Base-by-base conservation (phyloP, 2,329 filamentous ascomycete genomes). In the Fusarium sp. region DNA sequence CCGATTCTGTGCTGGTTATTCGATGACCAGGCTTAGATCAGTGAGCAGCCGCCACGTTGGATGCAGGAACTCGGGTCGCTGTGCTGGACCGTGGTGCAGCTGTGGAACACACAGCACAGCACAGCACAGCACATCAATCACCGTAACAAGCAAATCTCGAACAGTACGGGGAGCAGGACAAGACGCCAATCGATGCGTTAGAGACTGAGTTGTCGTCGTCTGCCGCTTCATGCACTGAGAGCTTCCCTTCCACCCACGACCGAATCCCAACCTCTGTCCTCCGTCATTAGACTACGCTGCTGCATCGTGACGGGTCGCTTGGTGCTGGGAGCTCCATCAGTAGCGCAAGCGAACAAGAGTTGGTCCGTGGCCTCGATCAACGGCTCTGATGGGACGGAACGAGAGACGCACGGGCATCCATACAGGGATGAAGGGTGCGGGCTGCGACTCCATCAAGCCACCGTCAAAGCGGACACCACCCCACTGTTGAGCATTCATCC, bases 31-130 rank as follows among this genome's bases (percentile, higher is more conserved):
- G 41, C 66, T 73, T 60, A 77, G 52, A 68, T 79, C 76, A 79
- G 69, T 79, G 50, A 79, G 70, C 73, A 71, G 66, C 67, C 73
- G 77, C 77, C 77, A 79, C 77, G 77, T 79, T 76, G 57, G 66
- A 79, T 73, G 77, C 77, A 79, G 77, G 76, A 79, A 79, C 77
- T 78, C 58, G 64, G 73, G 59, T 72, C 65, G 59, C 48, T 54
- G 59, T 68, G 58, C 63, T 45, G 58, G 65, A 56, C 69, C 48
- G 43, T 66, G 65, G 66, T 77, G 75, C 68, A 70, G 67, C 37
- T 64, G 60, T 71, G 66, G 67, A 75, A 64, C 56, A 41, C 43
- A 48, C 43, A 27, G 14, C 43, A 71, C 66, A 65, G 41, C 41
- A 48, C 43, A 27, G 14, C 43, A 71, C 66, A 65, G 45, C 59